Conservation (phyloP, 1,139 yeast species). For the Geotrichum aggregatum region DNA sequence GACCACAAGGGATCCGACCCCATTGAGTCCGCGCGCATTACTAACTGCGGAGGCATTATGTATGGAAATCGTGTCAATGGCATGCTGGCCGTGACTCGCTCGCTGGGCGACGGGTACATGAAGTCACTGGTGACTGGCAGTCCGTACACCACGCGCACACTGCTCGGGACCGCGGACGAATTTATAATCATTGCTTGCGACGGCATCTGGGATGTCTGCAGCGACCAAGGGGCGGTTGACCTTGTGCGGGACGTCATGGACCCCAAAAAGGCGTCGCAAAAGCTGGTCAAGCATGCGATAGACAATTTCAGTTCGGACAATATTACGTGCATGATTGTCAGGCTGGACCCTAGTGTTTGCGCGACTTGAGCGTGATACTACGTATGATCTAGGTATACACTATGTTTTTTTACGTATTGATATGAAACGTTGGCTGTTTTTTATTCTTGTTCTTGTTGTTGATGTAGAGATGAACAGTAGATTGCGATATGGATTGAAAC, state of each 20-base stretch:
- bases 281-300: constrained; percentile 71
- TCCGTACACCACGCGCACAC: constrained; percentile 90
- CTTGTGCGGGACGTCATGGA: constrained; percentile 53
- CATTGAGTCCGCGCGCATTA: constrained; percentile 70
- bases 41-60: constrained; percentile 76
- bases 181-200: constrained; percentile 88
- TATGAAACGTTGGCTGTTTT: no score
- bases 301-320: constrained; percentile 83
- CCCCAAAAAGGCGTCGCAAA: constrained; percentile 65
- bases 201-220: constrained; percentile 91
- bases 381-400: no score
- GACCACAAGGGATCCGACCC: constrained; percentile 92
- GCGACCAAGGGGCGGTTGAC: constrained; percentile 77
- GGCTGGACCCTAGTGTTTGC: constrained; percentile 50
- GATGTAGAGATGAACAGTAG: no score
- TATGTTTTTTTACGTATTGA: no score
- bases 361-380: neutral
- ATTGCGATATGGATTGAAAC: no score
- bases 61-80: constrained; percentile 94
- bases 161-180: constrained; percentile 58
- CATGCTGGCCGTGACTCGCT: constrained; percentile 88
- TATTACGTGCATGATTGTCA: constrained; percentile 85
- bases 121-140: constrained; percentile 84
- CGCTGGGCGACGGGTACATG: constrained; percentile 92
- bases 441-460: no score